phyloP scores from a whole-genome alignment of 1,284 basidiomycete species.

The Bondarzewia mesenterica region DNA sequence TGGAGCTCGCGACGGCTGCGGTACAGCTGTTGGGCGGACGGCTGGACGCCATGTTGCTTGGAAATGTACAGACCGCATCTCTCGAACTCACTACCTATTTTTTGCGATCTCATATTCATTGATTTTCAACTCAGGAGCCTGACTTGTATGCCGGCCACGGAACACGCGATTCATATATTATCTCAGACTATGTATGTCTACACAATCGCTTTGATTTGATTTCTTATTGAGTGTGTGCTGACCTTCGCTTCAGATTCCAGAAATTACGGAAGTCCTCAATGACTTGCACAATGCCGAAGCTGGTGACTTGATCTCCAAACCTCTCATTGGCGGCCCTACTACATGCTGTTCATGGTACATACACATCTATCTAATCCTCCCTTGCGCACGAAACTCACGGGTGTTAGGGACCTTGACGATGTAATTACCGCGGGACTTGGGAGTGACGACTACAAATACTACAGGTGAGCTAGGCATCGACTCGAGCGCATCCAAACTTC shows the following conservation, averaged over 20 bases:
- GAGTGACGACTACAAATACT: background rate
- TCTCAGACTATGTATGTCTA: constrained; percentile 1
- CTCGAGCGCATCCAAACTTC: no score
- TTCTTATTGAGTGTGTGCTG: background rate
- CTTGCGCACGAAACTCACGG: no score
- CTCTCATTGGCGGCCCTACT: background rate
- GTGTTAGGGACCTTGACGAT: background rate
- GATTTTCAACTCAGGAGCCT: no score
- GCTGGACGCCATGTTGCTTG: constrained; percentile 1
- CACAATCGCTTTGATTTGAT: no score
- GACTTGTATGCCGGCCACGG: constrained; percentile 1
- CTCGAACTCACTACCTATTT: no score
- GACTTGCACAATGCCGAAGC: background rate
- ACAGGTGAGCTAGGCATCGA: background rate
- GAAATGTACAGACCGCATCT: no score
- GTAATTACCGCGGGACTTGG: constrained; percentile 1
- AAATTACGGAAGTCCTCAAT: background rate
- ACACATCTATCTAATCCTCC: background rate
- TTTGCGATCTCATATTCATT: no score
- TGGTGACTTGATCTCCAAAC: background rate
- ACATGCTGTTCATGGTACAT: constrained; percentile 1
- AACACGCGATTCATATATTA: background rate
- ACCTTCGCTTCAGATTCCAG: background rate
- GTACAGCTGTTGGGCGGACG: background rate
- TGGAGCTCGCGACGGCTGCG: background rate